A percentile compares a stretch with the other conserved stretches of the same genome.
Evolutionary conservation across 768 basidiomycete species (phyloP).

Genomic region (Termitomyces sp.): DNA sequence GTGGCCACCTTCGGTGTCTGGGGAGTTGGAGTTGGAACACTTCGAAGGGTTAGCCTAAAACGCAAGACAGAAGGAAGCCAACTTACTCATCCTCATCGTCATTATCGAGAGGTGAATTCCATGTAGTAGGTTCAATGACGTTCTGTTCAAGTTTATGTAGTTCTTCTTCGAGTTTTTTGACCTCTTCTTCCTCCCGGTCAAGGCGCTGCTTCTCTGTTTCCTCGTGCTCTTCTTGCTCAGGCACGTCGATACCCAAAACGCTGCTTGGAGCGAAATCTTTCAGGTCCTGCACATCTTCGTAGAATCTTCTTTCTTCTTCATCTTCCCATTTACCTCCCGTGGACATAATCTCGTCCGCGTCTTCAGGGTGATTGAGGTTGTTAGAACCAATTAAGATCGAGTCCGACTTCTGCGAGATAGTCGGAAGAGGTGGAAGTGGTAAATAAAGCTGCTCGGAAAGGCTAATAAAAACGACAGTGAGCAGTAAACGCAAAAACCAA

Average conservation of each 20-base stretch:
- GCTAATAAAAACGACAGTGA: conserved; percentile 29
- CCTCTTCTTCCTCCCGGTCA: conserved; percentile 61
- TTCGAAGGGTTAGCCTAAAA: conserved; percentile 21
- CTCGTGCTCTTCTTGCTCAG: conserved; percentile 39
- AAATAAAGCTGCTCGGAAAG: conserved; percentile 89
- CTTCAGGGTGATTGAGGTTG: conserved; percentile 32
- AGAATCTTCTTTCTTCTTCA: conserved; percentile 92
- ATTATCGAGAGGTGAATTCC: conserved; percentile 14
- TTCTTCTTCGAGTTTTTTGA: conserved; percentile 74
- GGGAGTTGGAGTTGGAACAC: conserved; percentile 58
- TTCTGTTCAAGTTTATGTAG: conserved; percentile 54
- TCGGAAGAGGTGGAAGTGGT: conserved; percentile 78
- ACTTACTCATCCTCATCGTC: conserved; percentile 41
- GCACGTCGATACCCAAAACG: conserved; percentile 70
- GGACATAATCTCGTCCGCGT: conserved; percentile 48
- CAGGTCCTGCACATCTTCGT: conserved; percentile 88
- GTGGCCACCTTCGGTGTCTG: conserved; percentile 59
- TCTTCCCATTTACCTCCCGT: conserved; percentile 94
- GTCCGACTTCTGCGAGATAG: conserved; percentile 72
- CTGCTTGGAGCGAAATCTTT: conserved; percentile 88
- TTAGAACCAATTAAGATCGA: conserved; percentile 71
- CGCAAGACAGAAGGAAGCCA: background rate
- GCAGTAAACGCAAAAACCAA: background rate
- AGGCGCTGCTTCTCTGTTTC: conserved; percentile 48
- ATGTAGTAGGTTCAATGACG: conserved; percentile 4